Evolutionary conservation across 2,329 filamentous ascomycete species (phyloP).

Genomic region (Microcyclospora pomicola): DNA sequence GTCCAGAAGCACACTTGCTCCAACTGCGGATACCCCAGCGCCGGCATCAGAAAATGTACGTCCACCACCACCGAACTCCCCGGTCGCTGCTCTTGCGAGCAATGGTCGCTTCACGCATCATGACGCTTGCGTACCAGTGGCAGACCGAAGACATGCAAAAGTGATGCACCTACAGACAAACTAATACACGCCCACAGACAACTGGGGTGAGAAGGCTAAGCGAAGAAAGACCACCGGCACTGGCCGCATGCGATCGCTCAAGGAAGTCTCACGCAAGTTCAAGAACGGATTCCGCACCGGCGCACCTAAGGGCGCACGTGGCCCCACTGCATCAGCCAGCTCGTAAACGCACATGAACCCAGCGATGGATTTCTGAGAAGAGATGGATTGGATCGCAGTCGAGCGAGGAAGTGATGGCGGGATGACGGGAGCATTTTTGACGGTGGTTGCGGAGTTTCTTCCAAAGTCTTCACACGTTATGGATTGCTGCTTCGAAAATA

Average conservation of each 20-base stretch:
- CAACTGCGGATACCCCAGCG: constrained; percentile 89
- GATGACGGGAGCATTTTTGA: no score
- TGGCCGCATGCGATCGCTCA: constrained; percentile 90
- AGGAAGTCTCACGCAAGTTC: constrained; percentile 83
- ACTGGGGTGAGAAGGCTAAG: constrained; percentile 99
- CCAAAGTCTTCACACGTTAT: no score
- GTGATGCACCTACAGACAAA: constrained; percentile 1
- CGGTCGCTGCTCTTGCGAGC: neutral
- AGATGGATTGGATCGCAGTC: no score
- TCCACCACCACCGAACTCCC: constrained; percentile 20
- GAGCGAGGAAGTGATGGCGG: no score
- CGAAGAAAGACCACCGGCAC: constrained; percentile 98
- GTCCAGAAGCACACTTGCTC: constrained; percentile 99
- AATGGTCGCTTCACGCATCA: neutral
- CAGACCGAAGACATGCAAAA: neutral
- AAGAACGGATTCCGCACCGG: constrained; percentile 96
- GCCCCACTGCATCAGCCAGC: constrained; percentile 21
- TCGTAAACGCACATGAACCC: no score
- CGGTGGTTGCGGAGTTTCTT: no score
- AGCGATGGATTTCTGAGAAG: no score
- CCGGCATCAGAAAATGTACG: constrained; percentile 98
- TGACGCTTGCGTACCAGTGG: neutral
- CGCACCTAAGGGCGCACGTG: constrained; percentile 69
- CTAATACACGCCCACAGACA: constrained; percentile 47
- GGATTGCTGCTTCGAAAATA: no score